Percentiles rank a stretch among this genome's conserved stretches.
These are phyloP conservation scores for Candida odintsovae DNA, from an alignment of 805 yeast species.

Conservation along the genomic window DNA sequence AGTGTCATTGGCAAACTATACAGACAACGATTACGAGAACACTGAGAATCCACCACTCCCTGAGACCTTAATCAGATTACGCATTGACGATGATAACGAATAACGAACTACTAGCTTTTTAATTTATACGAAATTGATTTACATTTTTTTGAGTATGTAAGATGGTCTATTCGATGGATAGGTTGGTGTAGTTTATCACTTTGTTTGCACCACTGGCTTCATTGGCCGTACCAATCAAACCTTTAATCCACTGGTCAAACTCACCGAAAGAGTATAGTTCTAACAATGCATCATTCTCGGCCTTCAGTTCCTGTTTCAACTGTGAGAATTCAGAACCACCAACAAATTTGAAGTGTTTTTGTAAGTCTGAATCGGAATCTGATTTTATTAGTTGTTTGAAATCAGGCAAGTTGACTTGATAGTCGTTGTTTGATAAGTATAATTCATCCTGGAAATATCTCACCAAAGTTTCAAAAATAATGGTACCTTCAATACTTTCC, in stretches of 20 bases:
- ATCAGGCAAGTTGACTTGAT: slow-evolving; percentile 27
- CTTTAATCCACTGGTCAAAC: slow-evolving; percentile 26
- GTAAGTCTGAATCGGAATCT: slow-evolving; percentile 15
- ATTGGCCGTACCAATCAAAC: slow-evolving; percentile 32
- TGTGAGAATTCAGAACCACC: slow-evolving; percentile 19
- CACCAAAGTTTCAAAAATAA: slow-evolving; percentile 40
- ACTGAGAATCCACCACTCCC: slow-evolving; percentile 45
- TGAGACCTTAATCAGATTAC: slow-evolving; percentile 58
- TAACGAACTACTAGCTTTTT: neutral
- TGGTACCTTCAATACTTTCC: slow-evolving; percentile 34
- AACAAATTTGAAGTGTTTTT: slow-evolving; percentile 19
- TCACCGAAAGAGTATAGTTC: slow-evolving; percentile 9
- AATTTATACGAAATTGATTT: neutral
- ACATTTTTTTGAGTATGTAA: neutral
- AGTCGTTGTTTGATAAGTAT: slow-evolving; percentile 19
- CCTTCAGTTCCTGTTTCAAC: slow-evolving; percentile 17
- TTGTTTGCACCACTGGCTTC: slow-evolving; percentile 28
- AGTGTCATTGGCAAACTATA: slow-evolving; percentile 37
- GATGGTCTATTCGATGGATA: slow-evolving; percentile 23
- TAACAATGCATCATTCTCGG: slow-evolving; percentile 19
- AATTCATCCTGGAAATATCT: slow-evolving; percentile 29
- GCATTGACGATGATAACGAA: slow-evolving; percentile 36
- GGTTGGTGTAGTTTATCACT: slow-evolving; percentile 31
- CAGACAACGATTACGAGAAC: slow-evolving; percentile 25
- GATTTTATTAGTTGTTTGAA: slow-evolving; percentile 8